Conservation (phyloP, 2,329 filamentous ascomycete species). For the Rachicladosporium sp. region DNA sequence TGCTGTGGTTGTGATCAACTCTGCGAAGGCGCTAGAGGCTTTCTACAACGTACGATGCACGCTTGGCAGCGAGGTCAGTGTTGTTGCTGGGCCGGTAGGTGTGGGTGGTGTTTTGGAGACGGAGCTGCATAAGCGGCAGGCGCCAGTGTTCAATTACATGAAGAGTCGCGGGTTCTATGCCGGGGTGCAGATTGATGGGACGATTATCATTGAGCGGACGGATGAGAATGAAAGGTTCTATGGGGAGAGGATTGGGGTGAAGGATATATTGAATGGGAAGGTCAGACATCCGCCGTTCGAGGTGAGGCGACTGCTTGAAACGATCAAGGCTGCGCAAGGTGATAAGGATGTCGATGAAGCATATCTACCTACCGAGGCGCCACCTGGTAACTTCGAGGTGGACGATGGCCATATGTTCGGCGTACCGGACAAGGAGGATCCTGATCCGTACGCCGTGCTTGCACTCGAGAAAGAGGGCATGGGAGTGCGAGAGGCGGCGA, state of each 20-base stretch:
- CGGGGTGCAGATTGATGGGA: conserved; percentile 76
- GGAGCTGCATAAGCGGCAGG: conserved; percentile 53
- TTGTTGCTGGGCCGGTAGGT: conserved; percentile 65
- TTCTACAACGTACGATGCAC: conserved; percentile 71
- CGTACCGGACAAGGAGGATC: conserved; percentile 65
- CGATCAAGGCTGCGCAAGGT: conserved; percentile 79
- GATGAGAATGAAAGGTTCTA: conserved; percentile 85
- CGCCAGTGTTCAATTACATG: conserved; percentile 73
- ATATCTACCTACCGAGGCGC: conserved; percentile 55
- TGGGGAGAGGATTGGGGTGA: conserved; percentile 49
- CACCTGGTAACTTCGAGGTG: conserved; percentile 63
- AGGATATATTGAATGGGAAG: conserved; percentile 52
- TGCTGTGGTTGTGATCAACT: conserved; percentile 87
- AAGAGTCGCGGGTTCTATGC: conserved; percentile 84
- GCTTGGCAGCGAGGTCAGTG: conserved; percentile 67
- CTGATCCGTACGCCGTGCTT: conserved; percentile 82
- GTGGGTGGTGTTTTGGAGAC: conserved; percentile 62
- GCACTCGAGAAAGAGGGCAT: conserved; percentile 84
- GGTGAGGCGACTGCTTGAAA: conserved; percentile 57
- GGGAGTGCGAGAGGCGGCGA: conserved; percentile 82
- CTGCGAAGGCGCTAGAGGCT: conserved; percentile 66
- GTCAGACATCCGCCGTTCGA: conserved; percentile 43
- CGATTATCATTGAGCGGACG: conserved; percentile 71
- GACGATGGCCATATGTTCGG: conserved; percentile 52
- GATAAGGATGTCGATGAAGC: conserved; percentile 60